A percentile compares a stretch with the other conserved stretches of the same genome.
Evolutionary conservation across 1,284 basidiomycete species (phyloP).

Genomic region (Ceratobasidium sp.): DNA sequence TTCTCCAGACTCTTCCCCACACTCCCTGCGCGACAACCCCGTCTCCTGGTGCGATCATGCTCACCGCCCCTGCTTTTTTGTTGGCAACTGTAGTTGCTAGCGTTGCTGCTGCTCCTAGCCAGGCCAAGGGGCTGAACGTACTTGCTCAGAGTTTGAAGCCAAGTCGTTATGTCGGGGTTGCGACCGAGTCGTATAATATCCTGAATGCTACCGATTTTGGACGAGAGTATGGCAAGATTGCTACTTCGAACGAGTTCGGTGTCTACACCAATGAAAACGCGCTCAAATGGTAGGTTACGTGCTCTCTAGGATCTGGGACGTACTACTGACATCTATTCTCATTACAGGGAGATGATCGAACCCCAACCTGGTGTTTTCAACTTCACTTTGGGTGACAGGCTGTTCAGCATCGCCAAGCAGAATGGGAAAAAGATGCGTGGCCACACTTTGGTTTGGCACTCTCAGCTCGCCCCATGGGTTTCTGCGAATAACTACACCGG

Average conservation of each 20-base stretch:
- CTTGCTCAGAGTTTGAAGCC: conserved; percentile 29
- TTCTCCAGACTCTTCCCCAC: conserved; percentile 38
- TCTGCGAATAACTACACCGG: conserved; percentile 42
- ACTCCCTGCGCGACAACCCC: conserved; percentile 4
- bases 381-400: conserved; percentile 34
- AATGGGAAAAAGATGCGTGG: conserved; percentile 41
- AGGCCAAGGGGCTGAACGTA: conserved; percentile 22
- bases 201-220: conserved; percentile 39
- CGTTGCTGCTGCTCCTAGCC: conserved; percentile 6
- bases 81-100: neutral
- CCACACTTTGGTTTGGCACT: conserved; percentile 42
- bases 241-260: conserved; percentile 41
- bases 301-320: neutral
- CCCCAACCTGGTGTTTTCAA: conserved; percentile 41
- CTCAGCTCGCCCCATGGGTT: conserved; percentile 41
- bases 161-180: conserved; percentile 31
- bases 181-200: conserved; percentile 39
- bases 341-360: conserved; percentile 35
- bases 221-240: conserved; percentile 29
- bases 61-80: conserved; percentile 19
- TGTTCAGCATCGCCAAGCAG: conserved; percentile 35
- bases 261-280: conserved; percentile 44
- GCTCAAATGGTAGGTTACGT: conserved; percentile 43
- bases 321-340: neutral
- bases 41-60: conserved; percentile 7